phyloP scores from a whole-genome alignment of 805 yeast genomes.

The Starmerella etchellsii region DNA sequence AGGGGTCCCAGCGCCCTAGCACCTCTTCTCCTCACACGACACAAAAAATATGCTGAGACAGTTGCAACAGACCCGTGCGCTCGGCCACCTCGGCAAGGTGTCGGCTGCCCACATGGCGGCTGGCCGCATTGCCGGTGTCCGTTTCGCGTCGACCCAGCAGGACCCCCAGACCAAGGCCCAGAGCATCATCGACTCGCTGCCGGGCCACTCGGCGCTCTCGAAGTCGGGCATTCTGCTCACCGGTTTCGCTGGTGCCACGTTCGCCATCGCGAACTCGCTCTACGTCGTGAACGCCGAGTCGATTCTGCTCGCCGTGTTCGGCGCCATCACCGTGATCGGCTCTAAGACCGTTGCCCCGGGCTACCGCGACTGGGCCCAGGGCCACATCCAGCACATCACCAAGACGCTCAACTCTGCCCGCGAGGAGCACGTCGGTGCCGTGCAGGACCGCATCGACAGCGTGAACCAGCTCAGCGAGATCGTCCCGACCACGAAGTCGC shows the following conservation, averaged over 20 bases:
- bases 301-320: conserved; percentile 66
- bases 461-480: conserved; percentile 86
- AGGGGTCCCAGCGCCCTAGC: not conserved
- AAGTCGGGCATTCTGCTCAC: conserved; percentile 95
- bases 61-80: conserved; percentile 16
- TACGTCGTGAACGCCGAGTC: conserved; percentile 92
- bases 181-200: conserved; percentile 80
- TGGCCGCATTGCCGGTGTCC: conserved; percentile 15
- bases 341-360: conserved; percentile 88
- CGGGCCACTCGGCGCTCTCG: conserved; percentile 76
- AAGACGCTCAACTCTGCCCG: conserved; percentile 78
- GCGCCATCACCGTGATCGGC: conserved; percentile 58
- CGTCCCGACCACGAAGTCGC: conserved; percentile 76
- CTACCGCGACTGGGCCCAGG: conserved; percentile 88
- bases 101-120: conserved; percentile 6
- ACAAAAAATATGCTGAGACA: conserved; percentile 10
- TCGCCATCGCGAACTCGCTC: conserved; percentile 87
- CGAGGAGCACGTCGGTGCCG: conserved; percentile 81
- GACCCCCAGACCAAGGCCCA: conserved; percentile 48
- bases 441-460: conserved; percentile 77
- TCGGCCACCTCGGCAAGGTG: conserved; percentile 9
- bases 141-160: conserved; percentile 27
- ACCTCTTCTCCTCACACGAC: not conserved
- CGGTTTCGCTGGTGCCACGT: conserved; percentile 83
- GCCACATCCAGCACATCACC: conserved; percentile 68